Conservation (phyloP, 176 grass and related monocot species). For the Oropetium thomaeum region DNA sequence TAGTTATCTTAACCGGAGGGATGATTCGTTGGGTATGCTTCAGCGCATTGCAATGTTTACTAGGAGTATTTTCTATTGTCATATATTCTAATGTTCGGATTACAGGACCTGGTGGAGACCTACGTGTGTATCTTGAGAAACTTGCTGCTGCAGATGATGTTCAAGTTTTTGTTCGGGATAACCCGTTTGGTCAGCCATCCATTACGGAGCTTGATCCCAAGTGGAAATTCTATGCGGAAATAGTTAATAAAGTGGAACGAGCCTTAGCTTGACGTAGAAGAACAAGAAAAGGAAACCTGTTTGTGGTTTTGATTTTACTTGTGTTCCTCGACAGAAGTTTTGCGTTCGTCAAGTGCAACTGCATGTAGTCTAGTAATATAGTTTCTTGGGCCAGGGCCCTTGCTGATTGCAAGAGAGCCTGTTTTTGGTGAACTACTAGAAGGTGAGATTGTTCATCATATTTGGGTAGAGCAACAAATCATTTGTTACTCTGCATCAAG, state of each 20-base stretch:
- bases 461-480: not conserved
- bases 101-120: constrained; percentile 74
- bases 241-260: constrained; percentile 44
- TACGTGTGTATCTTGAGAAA: constrained; percentile 71
- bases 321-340: constrained; percentile 5
- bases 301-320: not conserved
- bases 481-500: constrained; percentile 31
- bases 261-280: not conserved
- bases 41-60: constrained; percentile 24
- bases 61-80: constrained; percentile 30
- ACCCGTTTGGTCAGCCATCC: constrained; percentile 76
- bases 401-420: not conserved
- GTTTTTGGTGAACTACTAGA: constrained; percentile 3
- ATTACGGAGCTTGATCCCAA: constrained; percentile 54
- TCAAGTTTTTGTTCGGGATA: constrained; percentile 60
- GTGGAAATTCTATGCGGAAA: constrained; percentile 75
- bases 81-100: constrained; percentile 22
- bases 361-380: constrained; percentile 15
- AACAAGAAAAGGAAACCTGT: not conserved
- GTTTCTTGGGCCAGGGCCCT: not conserved
- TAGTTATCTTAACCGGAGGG: constrained; percentile 40
- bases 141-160: constrained; percentile 67
- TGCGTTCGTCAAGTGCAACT: not conserved
- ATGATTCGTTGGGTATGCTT: constrained; percentile 75
- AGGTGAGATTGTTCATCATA: not conserved